Conservation (phyloP, 2,329 filamentous ascomycete species). For the Chrysoporthe puriensis region DNA sequence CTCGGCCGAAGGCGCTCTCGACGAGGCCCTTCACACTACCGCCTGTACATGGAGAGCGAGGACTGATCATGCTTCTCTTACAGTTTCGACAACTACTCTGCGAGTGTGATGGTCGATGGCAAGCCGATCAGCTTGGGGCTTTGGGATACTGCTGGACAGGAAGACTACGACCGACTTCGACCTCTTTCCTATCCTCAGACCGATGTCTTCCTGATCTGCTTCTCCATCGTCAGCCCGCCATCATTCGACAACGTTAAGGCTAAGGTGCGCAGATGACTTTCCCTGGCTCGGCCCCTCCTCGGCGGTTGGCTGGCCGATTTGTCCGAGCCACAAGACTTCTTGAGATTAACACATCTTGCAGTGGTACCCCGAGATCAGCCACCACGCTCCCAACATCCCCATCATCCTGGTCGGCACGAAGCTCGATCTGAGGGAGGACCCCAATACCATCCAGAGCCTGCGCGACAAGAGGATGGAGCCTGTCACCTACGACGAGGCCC, state of each 20-base stretch:
- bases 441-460: constrained; percentile 77
- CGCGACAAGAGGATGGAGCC: constrained; percentile 94
- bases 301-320: not conserved
- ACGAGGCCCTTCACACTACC: not conserved
- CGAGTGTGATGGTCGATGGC: constrained; percentile 98
- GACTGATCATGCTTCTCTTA: constrained; percentile 32
- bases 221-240: constrained; percentile 95
- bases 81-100: constrained; percentile 98
- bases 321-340: not conserved
- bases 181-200: constrained; percentile 98
- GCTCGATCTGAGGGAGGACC: constrained; percentile 91
- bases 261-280: constrained; percentile 66
- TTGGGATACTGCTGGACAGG: constrained; percentile 98
- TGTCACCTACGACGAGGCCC: constrained; percentile 91
- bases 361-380: constrained; percentile 98
- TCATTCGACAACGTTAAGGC: constrained; percentile 99
- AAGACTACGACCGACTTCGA: constrained; percentile 95
- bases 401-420: constrained; percentile 98
- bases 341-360: constrained; percentile 43
- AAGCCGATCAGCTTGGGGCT: constrained; percentile 96
- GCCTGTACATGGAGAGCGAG: constrained; percentile 18
- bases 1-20: constrained; percentile 21
- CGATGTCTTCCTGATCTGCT: constrained; percentile 97
- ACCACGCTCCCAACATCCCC: constrained; percentile 92
- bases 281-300: constrained; percentile 3